Conservation (phyloP, 2,329 filamentous ascomycete genomes). For the Aureobasidium sp. region DNA sequence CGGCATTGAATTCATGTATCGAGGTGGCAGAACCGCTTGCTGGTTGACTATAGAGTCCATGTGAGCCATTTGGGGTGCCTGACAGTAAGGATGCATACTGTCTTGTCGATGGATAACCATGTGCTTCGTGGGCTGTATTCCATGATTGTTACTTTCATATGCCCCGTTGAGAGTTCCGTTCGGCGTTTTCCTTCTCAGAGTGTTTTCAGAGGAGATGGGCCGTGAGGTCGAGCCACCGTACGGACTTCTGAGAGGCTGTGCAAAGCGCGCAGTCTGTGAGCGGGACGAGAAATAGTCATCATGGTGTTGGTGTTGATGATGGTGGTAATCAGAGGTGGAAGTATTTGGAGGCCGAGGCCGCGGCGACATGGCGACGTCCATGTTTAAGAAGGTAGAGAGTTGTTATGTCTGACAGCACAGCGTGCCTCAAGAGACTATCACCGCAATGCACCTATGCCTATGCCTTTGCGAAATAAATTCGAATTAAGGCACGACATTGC, state of each 20-base stretch:
- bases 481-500: constrained; percentile 16
- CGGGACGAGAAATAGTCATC: constrained; percentile 17
- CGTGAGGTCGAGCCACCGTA: not conserved
- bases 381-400: not conserved
- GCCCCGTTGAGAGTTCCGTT: constrained; percentile 87
- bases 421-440: constrained; percentile 20
- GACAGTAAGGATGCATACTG: not conserved
- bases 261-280: constrained; percentile 1
- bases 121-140: constrained; percentile 58
- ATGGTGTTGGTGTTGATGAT: constrained; percentile 4
- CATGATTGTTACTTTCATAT: constrained; percentile 66
- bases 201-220: constrained; percentile 52
- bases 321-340: constrained; percentile 13
- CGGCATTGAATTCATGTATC: constrained; percentile 18
- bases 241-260: constrained; percentile 16
- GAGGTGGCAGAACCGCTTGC: constrained; percentile 31
- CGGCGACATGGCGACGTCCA: constrained; percentile 10
- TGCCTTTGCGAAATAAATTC: constrained; percentile 27
- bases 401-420: constrained; percentile 6
- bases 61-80: constrained; percentile 36
- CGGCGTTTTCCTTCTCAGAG: constrained; percentile 84
- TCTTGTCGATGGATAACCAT: constrained; percentile 56
- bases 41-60: constrained; percentile 58
- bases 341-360: constrained; percentile 19
- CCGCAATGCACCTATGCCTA: constrained; percentile 28